phyloP scores from a whole-genome alignment of 2,329 filamentous ascomycete species.

The Septoria petroselini region DNA sequence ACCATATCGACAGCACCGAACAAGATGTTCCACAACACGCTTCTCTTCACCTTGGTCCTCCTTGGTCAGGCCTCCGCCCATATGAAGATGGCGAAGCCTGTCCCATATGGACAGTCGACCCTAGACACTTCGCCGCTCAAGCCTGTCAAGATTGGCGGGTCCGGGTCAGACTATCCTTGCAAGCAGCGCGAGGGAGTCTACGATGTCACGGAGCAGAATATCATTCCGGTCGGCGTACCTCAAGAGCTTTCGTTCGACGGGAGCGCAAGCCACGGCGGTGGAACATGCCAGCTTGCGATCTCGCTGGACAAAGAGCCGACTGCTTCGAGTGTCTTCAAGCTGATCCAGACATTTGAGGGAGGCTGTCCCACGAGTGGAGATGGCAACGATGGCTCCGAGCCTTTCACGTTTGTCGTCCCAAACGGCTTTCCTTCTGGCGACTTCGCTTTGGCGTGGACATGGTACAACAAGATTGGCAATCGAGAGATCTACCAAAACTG shows the following conservation, averaged over 20 bases:
- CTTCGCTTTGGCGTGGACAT: constrained; percentile 81
- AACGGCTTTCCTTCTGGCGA: constrained; percentile 68
- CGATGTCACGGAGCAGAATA: constrained; percentile 54
- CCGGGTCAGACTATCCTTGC: constrained; percentile 69
- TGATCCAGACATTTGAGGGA: constrained; percentile 83
- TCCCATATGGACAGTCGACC: constrained; percentile 57
- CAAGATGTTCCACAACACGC: constrained; percentile 17
- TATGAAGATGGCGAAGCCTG: constrained; percentile 68
- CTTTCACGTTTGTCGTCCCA: constrained; percentile 72
- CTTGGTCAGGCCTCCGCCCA: constrained; percentile 60
- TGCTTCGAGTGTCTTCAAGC: constrained; percentile 69
- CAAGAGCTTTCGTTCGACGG: constrained; percentile 67
- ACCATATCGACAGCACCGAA: constrained; percentile 12
- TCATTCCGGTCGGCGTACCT: constrained; percentile 60
- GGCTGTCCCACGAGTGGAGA: constrained; percentile 74
- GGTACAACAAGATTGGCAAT: constrained; percentile 82
- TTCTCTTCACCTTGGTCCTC: constrained; percentile 18
- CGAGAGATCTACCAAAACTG: constrained; percentile 96
- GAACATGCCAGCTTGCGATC: constrained; percentile 82
- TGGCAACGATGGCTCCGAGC: constrained; percentile 44
- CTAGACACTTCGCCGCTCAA: constrained; percentile 64
- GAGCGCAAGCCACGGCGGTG: constrained; percentile 77
- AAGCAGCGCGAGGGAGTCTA: constrained; percentile 53
- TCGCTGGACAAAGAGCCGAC: constrained; percentile 71
- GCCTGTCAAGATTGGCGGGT: constrained; percentile 46